Base-by-base conservation (phyloP, 2,329 filamentous ascomycete genomes). In the Hysterium pulicare region DNA sequence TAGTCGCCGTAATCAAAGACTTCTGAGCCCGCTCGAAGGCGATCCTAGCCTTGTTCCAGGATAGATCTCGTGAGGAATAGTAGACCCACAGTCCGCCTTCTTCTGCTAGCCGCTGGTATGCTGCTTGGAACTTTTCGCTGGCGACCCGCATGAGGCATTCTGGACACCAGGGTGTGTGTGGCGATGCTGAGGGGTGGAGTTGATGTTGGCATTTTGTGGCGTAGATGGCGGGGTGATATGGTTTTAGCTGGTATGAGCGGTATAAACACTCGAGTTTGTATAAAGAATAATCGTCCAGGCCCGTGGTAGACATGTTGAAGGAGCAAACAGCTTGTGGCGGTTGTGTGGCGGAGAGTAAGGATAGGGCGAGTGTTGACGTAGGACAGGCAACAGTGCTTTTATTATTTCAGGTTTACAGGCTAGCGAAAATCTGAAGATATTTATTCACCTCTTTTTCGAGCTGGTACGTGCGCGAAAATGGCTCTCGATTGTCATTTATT, bases 141-240 rank as follows among this genome's bases (percentile, higher is more conserved):
- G 51, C 51, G n/a, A 35, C 30, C 1, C 42, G 42, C 2, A 43
- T 20, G n/a, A 42, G 41, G 34, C 56, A 61, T 16, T 17, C 26
- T 15, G 54, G 47, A 33, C 57, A 63, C 40, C 34, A 38, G 1
- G 50, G 54, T 1, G 49, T 57, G 30, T 47, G 55, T n/a, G 33
- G 10, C 3, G 54, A 26, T 13, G 41, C 48, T 7, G 51, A 57
- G 13, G 49, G 50, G 31, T 62, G 57, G 13, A 61, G 37, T 7
- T 19, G 20, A 44, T 62, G 59, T 7, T 48, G 43, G 40, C 58
- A 62, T 24, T 38, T 48, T 19, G 45, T 55, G 17, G 57, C 56
- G 19, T 24, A 40, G 17, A 22, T 35, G 19, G 20, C 15, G 9
- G 36, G 30, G 31, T 40, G 41, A 28, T 28, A 7, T 13, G 24